These are phyloP conservation scores for Penicillium sp. DNA, from an alignment of 2,329 filamentous ascomycete species.

Conservation along the genomic window DNA sequence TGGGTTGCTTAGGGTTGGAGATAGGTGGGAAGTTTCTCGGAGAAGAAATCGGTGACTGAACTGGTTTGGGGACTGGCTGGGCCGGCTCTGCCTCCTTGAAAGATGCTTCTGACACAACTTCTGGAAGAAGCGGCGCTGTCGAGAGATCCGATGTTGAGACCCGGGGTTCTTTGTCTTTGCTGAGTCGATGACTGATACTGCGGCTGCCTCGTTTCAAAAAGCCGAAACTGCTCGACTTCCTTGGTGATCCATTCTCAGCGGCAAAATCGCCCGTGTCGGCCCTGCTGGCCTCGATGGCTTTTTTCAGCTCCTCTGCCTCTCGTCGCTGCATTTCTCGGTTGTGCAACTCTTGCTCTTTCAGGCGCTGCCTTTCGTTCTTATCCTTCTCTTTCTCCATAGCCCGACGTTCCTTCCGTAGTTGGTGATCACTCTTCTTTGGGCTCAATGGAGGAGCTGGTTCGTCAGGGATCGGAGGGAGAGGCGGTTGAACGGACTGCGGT, in stretches of 20 bases:
- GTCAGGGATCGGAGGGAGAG: conserved; percentile 35
- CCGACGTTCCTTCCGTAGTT: conserved; percentile 63
- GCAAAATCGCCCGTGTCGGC: conserved; percentile 57
- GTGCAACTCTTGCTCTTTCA: conserved; percentile 56
- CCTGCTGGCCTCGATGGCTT: conserved; percentile 66
- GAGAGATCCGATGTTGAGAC: conserved; percentile 29
- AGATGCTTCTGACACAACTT: conserved; percentile 22
- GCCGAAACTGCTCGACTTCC: conserved; percentile 52
- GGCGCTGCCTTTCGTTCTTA: conserved; percentile 56
- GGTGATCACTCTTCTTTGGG: conserved; percentile 62
- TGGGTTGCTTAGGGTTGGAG: conserved; percentile 20
- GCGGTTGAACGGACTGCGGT: conserved; percentile 16
- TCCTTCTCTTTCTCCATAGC: conserved; percentile 49
- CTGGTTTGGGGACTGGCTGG: conserved; percentile 4
- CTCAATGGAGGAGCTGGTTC: conserved; percentile 39
- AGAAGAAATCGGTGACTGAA: conserved; percentile 16
- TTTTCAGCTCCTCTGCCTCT: conserved; percentile 62
- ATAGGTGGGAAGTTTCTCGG: conserved; percentile 16
- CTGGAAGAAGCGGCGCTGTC: conserved; percentile 11
- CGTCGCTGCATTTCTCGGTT: conserved; percentile 49
- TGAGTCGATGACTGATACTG: conserved; percentile 72
- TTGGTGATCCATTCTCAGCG: conserved; percentile 41
- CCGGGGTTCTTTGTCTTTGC: conserved; percentile 40
- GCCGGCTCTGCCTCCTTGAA: neutral
- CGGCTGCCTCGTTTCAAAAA: conserved; percentile 71